Base-by-base conservation (phyloP, 345 rosid genomes). In the Conringia planisiliqua region DNA sequence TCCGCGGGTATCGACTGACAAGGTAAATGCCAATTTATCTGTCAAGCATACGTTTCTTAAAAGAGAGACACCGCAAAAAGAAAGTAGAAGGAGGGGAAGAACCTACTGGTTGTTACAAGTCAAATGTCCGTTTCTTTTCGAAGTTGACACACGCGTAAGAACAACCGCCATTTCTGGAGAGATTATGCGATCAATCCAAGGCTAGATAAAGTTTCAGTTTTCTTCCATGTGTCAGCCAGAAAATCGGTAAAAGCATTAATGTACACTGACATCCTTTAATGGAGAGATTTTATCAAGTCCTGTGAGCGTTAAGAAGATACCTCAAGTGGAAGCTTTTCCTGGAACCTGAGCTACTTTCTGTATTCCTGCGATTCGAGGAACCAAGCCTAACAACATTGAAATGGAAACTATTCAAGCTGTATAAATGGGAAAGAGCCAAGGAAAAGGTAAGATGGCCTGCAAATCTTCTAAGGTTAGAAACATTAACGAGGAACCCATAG, bases 21-120 rank as follows among this genome's bases (percentile, higher is more conserved):
- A 76, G 64, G 70, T 62, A 69, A 76, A 62, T 43, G 79, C 62
- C 62, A 61, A 51, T 75, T 51, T 60, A 40, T 48, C 32, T 75
- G 63, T 61, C 58, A 76, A 62, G 74, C 63, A 64, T 77, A 77
- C 80, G 76, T 77, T 77, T 55, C 73, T 29, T 63, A 62, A 52
- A 58, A 35, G 66, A 77, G 60, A 76, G 12, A 46, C 58, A 63
- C 60, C 27, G 12, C 69, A 77, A 10, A 50, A 66, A 57, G 54
- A 48, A 65, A 48, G 68, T 22, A 16, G 58, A 65, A 40, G 57
- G 58, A 22, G 57, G 42, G 56, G 57, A 71, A 39, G 32, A 71
- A 77, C 68, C 71, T 65, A 35, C 38, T 3, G 44, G 59, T 63
- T 70, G 51, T 70, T 64, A 48, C 30, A 58, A 66, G 68, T 77